Evolutionary conservation across 2,329 filamentous ascomycete genomes (phyloP), one percentile per base, ranked within the genome.

Genomic region (Dactylonectria macrodidyma): DNA sequence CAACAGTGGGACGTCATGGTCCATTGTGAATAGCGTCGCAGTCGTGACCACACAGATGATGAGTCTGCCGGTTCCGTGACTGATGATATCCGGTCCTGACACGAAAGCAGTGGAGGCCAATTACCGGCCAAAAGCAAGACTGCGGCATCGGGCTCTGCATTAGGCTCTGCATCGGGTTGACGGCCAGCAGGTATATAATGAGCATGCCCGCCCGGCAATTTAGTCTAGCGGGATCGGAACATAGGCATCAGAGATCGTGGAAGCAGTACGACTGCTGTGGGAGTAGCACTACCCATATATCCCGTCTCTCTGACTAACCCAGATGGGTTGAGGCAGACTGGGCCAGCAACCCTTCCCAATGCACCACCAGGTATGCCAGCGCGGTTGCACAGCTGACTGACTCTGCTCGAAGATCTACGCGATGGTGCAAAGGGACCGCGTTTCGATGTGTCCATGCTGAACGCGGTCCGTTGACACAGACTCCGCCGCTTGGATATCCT

Each of bases 41-140:
- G 58, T 58, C 36, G 58, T 54, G 58, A 50, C 63, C 63, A 66
- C 62, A 62, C 58, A 58, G 58, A 58, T 58, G 11, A 62, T 58
- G 63, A 54, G 63, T 38, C 52, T 57, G 47, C 51, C n/a, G 58
- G 59, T 47, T 52, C 63, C 52, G 62, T 66, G 58, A 66, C 63
- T 61, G 63, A 66, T 62, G 63, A 60, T 56, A 66, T 61, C 58
- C 63, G 50, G 47, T 66, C 56, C 52, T 48, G 63, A 48, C 46
- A 47, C 52, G 24, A 58, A 61, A 7, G 11, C 24, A 36, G 36
- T 47, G 58, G 58, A 61, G 51, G 33, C n/a, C 56, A 58, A 66
- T 66, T 66, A 66, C 58, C 58, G 63, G 52, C n/a, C n/a, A 19
- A 58, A 38, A 26, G 54, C 50, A 57, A 57, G 36, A 26, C 38